Evolutionary conservation across 257 asterid species (phyloP).

Genomic region (Solanum sejunctum): DNA sequence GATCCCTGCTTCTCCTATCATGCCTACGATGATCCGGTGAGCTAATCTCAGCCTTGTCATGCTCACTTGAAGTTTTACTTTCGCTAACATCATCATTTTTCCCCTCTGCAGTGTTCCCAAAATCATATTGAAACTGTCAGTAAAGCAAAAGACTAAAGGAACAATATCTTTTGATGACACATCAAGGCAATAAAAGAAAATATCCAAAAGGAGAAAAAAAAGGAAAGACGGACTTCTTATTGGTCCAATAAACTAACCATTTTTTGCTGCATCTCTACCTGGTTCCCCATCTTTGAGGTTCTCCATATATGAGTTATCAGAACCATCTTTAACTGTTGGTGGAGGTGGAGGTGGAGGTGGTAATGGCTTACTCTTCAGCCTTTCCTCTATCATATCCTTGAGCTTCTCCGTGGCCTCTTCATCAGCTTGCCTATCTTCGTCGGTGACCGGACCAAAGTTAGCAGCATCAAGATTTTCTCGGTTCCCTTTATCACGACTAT

Average conservation of each 20-base stretch:
- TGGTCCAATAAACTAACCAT: slow-evolving; percentile 15
- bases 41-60: slow-evolving; percentile 50
- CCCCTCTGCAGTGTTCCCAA: slow-evolving; percentile 45
- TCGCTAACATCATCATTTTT: slow-evolving; percentile 67
- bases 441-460: slow-evolving; percentile 68
- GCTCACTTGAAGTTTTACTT: slow-evolving; percentile 52
- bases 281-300: slow-evolving; percentile 61
- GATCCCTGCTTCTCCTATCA: slow-evolving; percentile 66
- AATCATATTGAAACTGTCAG: slow-evolving; percentile 10
- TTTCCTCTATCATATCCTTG: slow-evolving; percentile 71
- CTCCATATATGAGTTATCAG: slow-evolving; percentile 45
- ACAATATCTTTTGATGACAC: not conserved
- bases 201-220: not conserved
- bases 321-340: slow-evolving; percentile 32
- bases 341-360: slow-evolving; percentile 86
- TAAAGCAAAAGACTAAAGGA: not conserved
- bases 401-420: slow-evolving; percentile 59
- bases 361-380: slow-evolving; percentile 71
- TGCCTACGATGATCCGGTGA: slow-evolving; percentile 86
- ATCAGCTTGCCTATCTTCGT: slow-evolving; percentile 69
- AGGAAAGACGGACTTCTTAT: not conserved
- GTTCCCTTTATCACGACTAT: slow-evolving; percentile 20
- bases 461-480: slow-evolving; percentile 45
- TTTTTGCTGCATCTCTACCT: slow-evolving; percentile 39
- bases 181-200: not conserved